A percentile compares a stretch with the other conserved stretches of the same genome.
These are phyloP conservation scores for Laetiporus sulphureus DNA, from an alignment of 1,284 basidiomycete species.

Conservation along the genomic window DNA sequence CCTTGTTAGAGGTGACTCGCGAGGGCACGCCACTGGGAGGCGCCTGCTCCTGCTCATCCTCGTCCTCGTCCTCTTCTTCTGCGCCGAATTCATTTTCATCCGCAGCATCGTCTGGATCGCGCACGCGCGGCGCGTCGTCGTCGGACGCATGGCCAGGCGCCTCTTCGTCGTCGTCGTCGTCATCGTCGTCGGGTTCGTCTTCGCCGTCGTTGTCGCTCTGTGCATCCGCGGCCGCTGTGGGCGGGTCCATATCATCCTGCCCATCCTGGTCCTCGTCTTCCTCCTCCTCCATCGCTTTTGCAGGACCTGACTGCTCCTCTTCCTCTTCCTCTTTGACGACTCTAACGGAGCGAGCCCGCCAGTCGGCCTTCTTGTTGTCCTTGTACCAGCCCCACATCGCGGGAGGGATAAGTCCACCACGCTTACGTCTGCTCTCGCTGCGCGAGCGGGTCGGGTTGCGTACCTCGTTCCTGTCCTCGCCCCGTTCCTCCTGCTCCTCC, in stretches of 20 bases:
- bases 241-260: constrained; percentile 1
- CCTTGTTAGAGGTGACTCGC: constrained; percentile 13
- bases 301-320: constrained; percentile 43
- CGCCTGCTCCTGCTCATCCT: constrained; percentile 18
- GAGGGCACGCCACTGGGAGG: constrained; percentile 9
- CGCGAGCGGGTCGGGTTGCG: constrained; percentile 14
- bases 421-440: constrained; percentile 41
- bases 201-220: constrained; percentile 10
- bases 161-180: constrained; percentile 9
- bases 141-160: constrained; percentile 10
- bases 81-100: constrained; percentile 21
- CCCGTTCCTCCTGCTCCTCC: constrained; percentile 53
- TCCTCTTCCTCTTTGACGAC: constrained; percentile 49
- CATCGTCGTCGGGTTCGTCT: constrained; percentile 16
- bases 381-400: constrained; percentile 78
- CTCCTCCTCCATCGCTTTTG: constrained; percentile 58
- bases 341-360: constrained; percentile 40
- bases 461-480: constrained; percentile 12
- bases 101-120: too few relatives aligned
- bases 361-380: constrained; percentile 31
- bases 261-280: constrained; percentile 41
- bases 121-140: too few relatives aligned
- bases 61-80: constrained; percentile 27
- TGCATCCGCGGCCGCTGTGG: constrained; percentile 6
- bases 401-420: constrained; percentile 61